phyloP scores from a whole-genome alignment of 306 rosid species.

The Cicer chorassanicum region DNA sequence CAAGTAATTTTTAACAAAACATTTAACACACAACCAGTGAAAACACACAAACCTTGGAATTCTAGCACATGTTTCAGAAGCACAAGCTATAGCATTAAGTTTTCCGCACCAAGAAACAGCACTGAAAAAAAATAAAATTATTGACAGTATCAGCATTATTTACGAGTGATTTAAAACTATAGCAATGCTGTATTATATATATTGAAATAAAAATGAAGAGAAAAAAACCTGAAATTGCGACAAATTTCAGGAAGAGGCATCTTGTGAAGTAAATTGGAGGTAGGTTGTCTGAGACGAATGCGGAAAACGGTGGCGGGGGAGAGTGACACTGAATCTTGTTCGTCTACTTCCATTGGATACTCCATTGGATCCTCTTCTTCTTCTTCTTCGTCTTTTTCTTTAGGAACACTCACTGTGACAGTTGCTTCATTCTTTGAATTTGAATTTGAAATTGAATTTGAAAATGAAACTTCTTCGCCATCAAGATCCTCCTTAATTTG shows the following conservation, averaged over 20 bases:
- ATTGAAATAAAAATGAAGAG: neutral
- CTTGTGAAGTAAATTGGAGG: constrained; percentile 76
- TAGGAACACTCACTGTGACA: constrained; percentile 28
- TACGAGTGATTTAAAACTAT: too few species aligned
- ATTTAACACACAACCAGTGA: neutral
- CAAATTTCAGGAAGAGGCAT: constrained; percentile 92
- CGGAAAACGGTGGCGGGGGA: constrained; percentile 78
- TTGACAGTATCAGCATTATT: neutral
- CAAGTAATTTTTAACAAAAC: constrained; percentile 14
- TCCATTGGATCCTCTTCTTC: constrained; percentile 69
- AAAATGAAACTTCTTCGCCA: too few species aligned
- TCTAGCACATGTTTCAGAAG: constrained; percentile 93
- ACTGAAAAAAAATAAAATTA: constrained; percentile 50
- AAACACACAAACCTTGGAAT: constrained; percentile 76
- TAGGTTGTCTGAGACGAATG: constrained; percentile 73
- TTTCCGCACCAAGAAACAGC: constrained; percentile 96
- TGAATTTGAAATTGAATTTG: too few species aligned
- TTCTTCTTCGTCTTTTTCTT: constrained; percentile 52
- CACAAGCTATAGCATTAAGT: constrained; percentile 96
- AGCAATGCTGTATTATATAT: neutral
- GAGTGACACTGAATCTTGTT: constrained; percentile 3
- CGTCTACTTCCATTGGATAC: constrained; percentile 44
- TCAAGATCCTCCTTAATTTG: too few species aligned
- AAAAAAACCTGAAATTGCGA: constrained; percentile 83
- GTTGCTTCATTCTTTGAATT: constrained; percentile 41